phyloP scores from a whole-genome alignment of 441 rosid genomes.

The Erysimum cheiri region DNA sequence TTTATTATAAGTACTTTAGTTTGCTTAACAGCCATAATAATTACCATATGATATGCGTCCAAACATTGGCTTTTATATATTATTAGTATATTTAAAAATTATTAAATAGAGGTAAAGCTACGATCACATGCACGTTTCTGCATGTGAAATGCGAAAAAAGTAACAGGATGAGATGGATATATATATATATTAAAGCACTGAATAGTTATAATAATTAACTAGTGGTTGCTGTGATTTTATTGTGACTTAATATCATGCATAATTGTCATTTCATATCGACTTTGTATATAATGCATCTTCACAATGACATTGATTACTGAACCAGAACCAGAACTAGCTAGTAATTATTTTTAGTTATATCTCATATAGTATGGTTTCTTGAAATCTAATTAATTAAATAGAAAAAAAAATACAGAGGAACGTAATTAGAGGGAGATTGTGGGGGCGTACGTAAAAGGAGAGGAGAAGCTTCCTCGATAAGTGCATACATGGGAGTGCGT shows the following conservation, averaged over 20 bases:
- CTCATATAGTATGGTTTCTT: not conserved
- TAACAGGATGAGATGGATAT: not conserved
- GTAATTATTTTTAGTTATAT: not conserved
- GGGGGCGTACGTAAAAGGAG: conserved; percentile 39
- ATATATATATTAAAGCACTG: conserved; percentile 18
- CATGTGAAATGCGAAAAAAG: conserved; percentile 39
- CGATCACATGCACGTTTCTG: conserved; percentile 48
- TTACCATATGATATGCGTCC: conserved; percentile 47
- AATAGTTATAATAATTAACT: conserved; percentile 13
- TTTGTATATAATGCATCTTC: conserved; percentile 19
- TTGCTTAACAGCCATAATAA: conserved; percentile 44
- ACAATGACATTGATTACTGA: conserved; percentile 7
- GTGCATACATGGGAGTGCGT: conserved; percentile 64
- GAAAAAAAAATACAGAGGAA: not conserved
- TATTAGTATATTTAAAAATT: not conserved
- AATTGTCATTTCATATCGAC: conserved; percentile 26
- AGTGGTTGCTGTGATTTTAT: conserved; percentile 17
- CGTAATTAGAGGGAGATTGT: conserved; percentile 34
- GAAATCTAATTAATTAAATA: not conserved
- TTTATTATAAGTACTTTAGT: conserved; percentile 40
- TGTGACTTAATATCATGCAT: conserved; percentile 27
- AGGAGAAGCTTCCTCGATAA: conserved; percentile 85
- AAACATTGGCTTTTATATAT: conserved; percentile 38
- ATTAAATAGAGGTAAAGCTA: conserved; percentile 33
- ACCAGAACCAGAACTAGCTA: not conserved